Evolutionary conservation across 225 moss, liverwort and hornwort genomes (phyloP), one percentile per base, ranked within the genome.

Genomic region (Sphagnum tenellum): DNA sequence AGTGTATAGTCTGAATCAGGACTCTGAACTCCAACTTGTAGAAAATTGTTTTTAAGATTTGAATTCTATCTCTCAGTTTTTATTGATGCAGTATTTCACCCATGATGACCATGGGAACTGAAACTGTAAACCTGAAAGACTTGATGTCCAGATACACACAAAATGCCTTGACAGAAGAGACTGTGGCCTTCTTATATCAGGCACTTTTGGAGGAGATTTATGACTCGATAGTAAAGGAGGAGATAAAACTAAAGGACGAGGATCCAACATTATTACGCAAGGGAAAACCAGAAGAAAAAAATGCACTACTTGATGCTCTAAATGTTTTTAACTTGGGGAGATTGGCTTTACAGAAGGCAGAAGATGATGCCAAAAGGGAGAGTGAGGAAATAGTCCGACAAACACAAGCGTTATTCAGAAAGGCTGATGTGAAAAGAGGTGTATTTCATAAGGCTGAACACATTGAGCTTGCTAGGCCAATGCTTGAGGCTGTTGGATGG

Each of bases 151-250:
- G 0, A 29, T 1, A 29, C 29, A 29, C 29, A 29, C 29, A 29
- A 29, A 29, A 29, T 29, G 29, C 29, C 29, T 29, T 48, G 48
- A 57, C 8, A 53, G 12, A 50, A 61, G 63, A 47, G 59, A 56
- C 46, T 44, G 48, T 48, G 9, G 12, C 74, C 56, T 6, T 8
- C 55, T 44, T 65, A 6, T 48, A 14, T 51, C 72, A 82, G 80
- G 88, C 91, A 69, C 88, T 95, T 73, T 72, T 95, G 66, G 94
- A 95, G 81, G 89, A 95, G 49, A 89, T 95, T 48, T 95, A 91
- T 71, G 91, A 91, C 46, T 92, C 92, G n/a, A 89, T 95, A 69
- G 89, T 95, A 4, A 80, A 81, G 68, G 83, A 91, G 60, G 94
- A 91, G 72, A 95, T 95, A 55, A 95, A 91, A 78, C 71, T 91